phyloP scores from a whole-genome alignment of 2,329 filamentous ascomycete species.

The Fusarium pseudonygamai region DNA sequence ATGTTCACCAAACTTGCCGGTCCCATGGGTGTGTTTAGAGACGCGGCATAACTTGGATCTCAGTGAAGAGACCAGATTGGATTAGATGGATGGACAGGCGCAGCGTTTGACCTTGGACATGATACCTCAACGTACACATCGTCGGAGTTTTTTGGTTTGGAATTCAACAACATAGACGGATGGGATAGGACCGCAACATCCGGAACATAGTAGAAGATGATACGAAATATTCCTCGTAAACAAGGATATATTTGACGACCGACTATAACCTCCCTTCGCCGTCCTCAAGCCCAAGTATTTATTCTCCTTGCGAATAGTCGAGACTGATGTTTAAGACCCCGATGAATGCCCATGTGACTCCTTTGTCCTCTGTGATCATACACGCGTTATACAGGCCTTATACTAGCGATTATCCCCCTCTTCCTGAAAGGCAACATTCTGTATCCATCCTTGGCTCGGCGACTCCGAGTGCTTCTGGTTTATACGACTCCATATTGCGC shows the following conservation, averaged over 20 bases:
- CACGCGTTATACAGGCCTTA: constrained; percentile 26
- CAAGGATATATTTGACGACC: constrained; percentile 25
- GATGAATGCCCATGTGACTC: constrained; percentile 34
- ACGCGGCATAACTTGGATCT: constrained; percentile 40
- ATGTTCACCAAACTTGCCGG: constrained; percentile 81
- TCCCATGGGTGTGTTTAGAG: constrained; percentile 61
- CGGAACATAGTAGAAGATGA: constrained; percentile 6
- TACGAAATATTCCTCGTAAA: constrained; percentile 20
- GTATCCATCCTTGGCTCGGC: neutral
- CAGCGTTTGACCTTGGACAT: constrained; percentile 33
- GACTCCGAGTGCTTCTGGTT: neutral
- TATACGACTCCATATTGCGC: neutral
- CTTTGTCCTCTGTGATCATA: constrained; percentile 32
- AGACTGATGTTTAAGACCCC: constrained; percentile 21
- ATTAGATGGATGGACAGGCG: constrained; percentile 1
- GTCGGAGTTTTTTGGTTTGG: constrained; percentile 43
- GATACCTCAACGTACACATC: constrained; percentile 50
- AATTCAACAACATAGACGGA: constrained; percentile 43
- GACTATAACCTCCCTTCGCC: constrained; percentile 9
- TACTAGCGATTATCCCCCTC: constrained; percentile 20
- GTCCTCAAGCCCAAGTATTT: neutral
- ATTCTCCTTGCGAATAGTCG: constrained; percentile 17
- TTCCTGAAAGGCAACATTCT: constrained; percentile 5
- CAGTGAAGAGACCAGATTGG: neutral
- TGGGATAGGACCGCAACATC: constrained; percentile 5